Evolutionary conservation across 2,329 filamentous ascomycete species (phyloP), one percentile per base, ranked within the genome.

Genomic region (Ascochyta pisi): DNA sequence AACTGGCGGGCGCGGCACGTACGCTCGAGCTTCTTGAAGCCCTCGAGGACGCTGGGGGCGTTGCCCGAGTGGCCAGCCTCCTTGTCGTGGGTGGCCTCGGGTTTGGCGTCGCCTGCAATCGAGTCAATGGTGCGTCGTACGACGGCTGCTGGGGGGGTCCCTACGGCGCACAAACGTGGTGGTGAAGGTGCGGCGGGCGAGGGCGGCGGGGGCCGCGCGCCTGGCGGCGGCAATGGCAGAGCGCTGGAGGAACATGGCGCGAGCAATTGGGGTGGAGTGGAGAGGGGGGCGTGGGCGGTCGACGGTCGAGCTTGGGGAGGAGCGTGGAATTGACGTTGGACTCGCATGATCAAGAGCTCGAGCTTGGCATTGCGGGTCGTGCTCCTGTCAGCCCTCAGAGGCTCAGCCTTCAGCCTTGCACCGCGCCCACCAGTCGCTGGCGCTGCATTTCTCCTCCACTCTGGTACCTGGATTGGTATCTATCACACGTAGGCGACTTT

Each of bases 171-270:
- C 71, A 61, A 80, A 73, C 51, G 77, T 76, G 64, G 75, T 76
- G 60, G 79, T 75, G 69, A 83, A 82, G 56, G 76, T 76, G 70
- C 80, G 79, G 57, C 69, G 71, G 64, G 75, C 73, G 57, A 75
- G 59, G 61, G 76, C 77, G 60, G 69, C 67, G 60, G 77, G 69
- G 64, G 77, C 75, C 53, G 73, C 73, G 66, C 78, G 79, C 73
- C 78, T 75, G 58, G 75, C 75, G 61, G 81, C 76, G 66, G 78
- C 76, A 56, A 81, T 72, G 58, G 77, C 79, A 61, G 80, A 81
- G 73, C 81, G 79, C 66, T 81, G 79, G 72, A 82, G 76, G 68
- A 82, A 77, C 76, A 79, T 79, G 66, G 68, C 69, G 69, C 58
- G 59, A 56, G 68, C 68, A 73, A 75, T 76, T 73, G 72, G 68